A percentile compares a stretch with the other conserved stretches of the same genome.
Evolutionary conservation across 331 rosid species (phyloP).

Genomic region (Quercus phellos): DNA sequence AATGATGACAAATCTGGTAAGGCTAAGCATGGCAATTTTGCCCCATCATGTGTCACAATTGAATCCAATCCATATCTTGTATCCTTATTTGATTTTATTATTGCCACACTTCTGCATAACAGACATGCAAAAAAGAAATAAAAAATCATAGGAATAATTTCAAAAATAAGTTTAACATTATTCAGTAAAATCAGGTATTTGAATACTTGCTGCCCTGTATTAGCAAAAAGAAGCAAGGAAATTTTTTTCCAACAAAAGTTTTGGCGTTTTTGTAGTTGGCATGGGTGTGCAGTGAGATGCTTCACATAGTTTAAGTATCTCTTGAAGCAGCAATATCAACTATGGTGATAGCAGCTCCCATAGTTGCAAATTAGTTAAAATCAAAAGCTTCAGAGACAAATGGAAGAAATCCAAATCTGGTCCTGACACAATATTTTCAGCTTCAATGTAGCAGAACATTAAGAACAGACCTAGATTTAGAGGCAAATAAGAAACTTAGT

Average conservation of each 20-base stretch:
- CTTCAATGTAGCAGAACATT: neutral
- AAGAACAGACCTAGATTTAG: neutral
- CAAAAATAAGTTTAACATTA: neutral
- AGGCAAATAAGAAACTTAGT: too few species aligned
- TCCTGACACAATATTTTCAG: neutral
- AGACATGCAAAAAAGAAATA: slow-evolving; percentile 3
- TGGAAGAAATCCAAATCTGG: slow-evolving; percentile 4
- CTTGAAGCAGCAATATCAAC: neutral
- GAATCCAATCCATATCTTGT: slow-evolving; percentile 83
- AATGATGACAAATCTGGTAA: slow-evolving; percentile 59
- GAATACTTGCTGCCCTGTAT: neutral
- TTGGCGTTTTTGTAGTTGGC: neutral
- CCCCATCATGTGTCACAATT: slow-evolving; percentile 87
- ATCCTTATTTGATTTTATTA: slow-evolving; percentile 88
- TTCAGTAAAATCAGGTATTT: neutral
- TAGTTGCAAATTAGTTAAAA: neutral
- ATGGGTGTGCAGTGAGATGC: neutral
- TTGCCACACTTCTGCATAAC: slow-evolving; percentile 63
- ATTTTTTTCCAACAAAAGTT: neutral
- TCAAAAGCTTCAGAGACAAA: neutral
- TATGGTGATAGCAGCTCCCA: neutral
- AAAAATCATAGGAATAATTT: neutral
- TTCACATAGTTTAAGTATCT: neutral
- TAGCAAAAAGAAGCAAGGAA: neutral
- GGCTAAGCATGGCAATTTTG: slow-evolving; percentile 76